phyloP scores from a whole-genome alignment of 257 asterid genomes.

The Nemophila menziesii region DNA sequence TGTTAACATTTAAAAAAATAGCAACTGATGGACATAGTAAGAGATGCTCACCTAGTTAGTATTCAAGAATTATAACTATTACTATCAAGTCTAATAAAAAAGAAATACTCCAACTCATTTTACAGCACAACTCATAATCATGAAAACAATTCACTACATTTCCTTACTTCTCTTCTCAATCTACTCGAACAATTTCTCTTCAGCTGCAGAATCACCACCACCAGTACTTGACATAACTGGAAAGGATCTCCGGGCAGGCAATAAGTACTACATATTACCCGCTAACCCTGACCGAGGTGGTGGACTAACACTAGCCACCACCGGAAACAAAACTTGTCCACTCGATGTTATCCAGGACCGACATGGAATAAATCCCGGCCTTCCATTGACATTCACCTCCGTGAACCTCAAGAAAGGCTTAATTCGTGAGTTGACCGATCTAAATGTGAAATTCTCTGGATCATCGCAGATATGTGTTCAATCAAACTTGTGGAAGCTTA shows the following conservation, averaged over 20 bases:
- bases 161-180: conserved; percentile 13
- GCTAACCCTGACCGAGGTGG: conserved; percentile 50
- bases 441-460: conserved; percentile 33
- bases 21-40: too few species aligned
- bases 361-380: conserved; percentile 22
- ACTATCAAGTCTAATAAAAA: too few species aligned
- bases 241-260: conserved; percentile 19
- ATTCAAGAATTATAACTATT: too few species aligned
- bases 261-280: conserved; percentile 38
- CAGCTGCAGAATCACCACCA: conserved; percentile 15
- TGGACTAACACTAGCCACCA: conserved; percentile 34
- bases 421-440: conserved; percentile 32
- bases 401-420: conserved; percentile 21
- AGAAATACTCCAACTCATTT: background rate
- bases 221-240: conserved; percentile 33
- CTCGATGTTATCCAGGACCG: conserved; percentile 38
- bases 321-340: conserved; percentile 28
- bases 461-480: conserved; percentile 24
- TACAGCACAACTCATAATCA: background rate
- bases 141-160: background rate
- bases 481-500: conserved; percentile 35
- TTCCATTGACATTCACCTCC: conserved; percentile 33
- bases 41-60: too few species aligned
- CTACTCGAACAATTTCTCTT: background rate
- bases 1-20: too few species aligned